Evolutionary conservation across 2,329 filamentous ascomycete genomes (phyloP), one percentile per base, ranked within the genome.

Genomic region (Arthrobotrys sinensis): DNA sequence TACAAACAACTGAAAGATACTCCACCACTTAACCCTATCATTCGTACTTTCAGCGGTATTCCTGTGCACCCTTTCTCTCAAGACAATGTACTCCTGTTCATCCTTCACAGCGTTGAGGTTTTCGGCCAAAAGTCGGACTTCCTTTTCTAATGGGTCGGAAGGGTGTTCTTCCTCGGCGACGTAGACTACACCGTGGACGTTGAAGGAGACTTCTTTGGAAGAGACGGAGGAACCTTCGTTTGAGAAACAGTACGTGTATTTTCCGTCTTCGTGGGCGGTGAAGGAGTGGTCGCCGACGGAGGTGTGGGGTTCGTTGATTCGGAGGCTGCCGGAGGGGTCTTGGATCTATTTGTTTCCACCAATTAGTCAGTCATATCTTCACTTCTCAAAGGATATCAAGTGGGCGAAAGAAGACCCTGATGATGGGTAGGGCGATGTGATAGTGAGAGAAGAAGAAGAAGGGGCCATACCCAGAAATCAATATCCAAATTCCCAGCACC

Each of bases 1-100:
- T 63, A 98, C 91, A 71, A 90, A 89, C 80, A 99, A 90, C 86
- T 99, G 94, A 86, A 98, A 98, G 82, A 98, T 89, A 85, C 96
- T 97, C 96, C 96, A 99, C 96, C 96, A 99, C 88, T 99, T 99
- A 84, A 99, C 96, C 81, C 96, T 90, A 82, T 90, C 89, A 86
- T 99, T 99, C 83, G 96, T 99, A 89, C 94, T 97, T 88, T 99
- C 96, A 80, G 96, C 96, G 8, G 96, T 99, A 87, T 99, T 99
- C 84, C 96, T 90, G 88, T 99, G 96, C 82, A 93, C 97, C 83
- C 96, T 90, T 87, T 99, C 96, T 82, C 96, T 92, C 76, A 98
- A 87, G 80, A 99, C 91, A 83, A 99, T 98, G 87, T 99, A 99
- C 82, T 91, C 90, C 87, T 99, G 96, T 87, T 99, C 96, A 85